Evolutionary conservation across 306 rosid genomes (phyloP).

Genomic region (Ammopiptanthus mongolicus): DNA sequence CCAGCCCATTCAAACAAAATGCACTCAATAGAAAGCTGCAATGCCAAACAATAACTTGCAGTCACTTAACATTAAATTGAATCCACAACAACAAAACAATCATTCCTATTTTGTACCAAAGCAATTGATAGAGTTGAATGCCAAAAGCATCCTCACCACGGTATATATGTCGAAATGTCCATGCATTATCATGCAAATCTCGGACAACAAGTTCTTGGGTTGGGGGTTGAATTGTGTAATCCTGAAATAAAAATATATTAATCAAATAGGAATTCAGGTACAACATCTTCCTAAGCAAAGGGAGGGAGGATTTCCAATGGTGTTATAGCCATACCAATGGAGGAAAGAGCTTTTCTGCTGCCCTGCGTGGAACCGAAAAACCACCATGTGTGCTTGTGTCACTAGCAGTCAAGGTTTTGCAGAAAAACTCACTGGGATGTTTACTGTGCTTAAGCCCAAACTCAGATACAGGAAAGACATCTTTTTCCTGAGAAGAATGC

Average conservation of each 20-base stretch:
- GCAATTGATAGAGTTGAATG: background rate
- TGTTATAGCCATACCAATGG: conserved; percentile 47
- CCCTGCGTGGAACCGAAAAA: conserved; percentile 89
- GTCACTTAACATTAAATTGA: background rate
- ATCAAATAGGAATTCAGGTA: background rate
- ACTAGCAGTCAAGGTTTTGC: conserved; percentile 95
- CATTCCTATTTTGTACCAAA: background rate
- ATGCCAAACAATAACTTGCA: background rate
- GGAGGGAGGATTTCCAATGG: background rate
- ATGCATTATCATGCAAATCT: conserved; percentile 83
- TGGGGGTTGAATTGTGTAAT: conserved; percentile 88
- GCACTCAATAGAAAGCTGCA: background rate
- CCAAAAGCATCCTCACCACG: conserved; percentile 54
- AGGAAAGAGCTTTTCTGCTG: conserved; percentile 95
- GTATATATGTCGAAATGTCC: conserved; percentile 94
- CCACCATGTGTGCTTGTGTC: conserved; percentile 97
- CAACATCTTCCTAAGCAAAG: background rate
- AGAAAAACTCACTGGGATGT: conserved; percentile 92
- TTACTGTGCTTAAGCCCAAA: conserved; percentile 75
- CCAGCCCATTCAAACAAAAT: background rate
- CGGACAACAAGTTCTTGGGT: conserved; percentile 83
- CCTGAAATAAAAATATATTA: conserved; percentile 39
- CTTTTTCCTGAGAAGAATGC: conserved; percentile 65
- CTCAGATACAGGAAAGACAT: conserved; percentile 78
- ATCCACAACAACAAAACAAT: background rate